Evolutionary conservation across 2,329 filamentous ascomycete genomes (phyloP), one percentile per base, ranked within the genome.

Genomic region (Cercospora canescens): DNA sequence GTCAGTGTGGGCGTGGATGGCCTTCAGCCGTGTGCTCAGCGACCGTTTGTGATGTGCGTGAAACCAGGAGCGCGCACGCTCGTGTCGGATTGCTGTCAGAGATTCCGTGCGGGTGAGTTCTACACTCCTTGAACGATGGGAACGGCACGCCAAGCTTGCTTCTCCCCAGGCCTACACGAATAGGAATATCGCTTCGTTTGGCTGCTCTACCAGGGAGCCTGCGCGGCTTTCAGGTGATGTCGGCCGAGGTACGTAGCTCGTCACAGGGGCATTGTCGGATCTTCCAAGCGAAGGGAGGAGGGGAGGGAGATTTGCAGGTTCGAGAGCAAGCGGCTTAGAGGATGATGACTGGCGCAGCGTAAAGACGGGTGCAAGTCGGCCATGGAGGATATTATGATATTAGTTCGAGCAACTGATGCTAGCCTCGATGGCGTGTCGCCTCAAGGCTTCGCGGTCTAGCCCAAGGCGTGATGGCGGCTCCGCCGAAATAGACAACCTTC

Each of bases 61-160:
- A 35, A 56, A 56, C 52, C 28, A 34, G 28, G 24, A 5, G 1
- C 45, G 11, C 21, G 45, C 21, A 2, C 32, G 32, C 32, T 37
- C 24, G 35, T 41, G 26, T 60, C 57, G 57, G 57, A 41, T 21
- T 32, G 57, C 35, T 32, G 57, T 60, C 14, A 60, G 34, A 60
- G 57, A 45, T 41, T 39, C 57, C 57, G 57, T 37, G 57, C 28
- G 14, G 14, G 45, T 50, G 24, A 50, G 41, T 26, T 21, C 41
- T n/a, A n/a, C n/a, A n/a, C n/a, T n/a, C n/a, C n/a, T n/a, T n/a
- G n/a, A n/a, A n/a, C n/a, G n/a, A n/a, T n/a, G 18, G 45, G 24
- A 24, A 52, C 6, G 45, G 45, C 18, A 24, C n/a, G 45, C 8
- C 45, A 11, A 52, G 21, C n/a, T 24, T 24, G 18, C 4, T 52